Evolutionary conservation across 169 alveolate species (phyloP).

Genomic region (Eimeria acervulina): DNA sequence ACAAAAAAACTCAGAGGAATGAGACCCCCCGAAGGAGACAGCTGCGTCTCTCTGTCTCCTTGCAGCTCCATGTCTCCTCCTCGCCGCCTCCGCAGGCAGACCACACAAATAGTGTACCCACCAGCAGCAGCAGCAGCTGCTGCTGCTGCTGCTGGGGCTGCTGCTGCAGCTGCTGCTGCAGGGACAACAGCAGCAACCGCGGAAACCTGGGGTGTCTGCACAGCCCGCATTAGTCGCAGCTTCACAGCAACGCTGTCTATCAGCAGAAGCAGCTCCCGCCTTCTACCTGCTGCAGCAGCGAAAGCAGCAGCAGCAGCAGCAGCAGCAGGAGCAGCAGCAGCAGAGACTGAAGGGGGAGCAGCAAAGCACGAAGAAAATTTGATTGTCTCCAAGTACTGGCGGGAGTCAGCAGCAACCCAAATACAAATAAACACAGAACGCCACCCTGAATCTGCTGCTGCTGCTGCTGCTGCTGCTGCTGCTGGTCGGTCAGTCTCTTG

Average conservation of each 20-base stretch:
- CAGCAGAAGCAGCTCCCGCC: neutral
- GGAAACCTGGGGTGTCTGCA: neutral
- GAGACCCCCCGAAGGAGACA: neutral
- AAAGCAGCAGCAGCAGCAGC: constrained; percentile 19
- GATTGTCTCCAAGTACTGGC: neutral
- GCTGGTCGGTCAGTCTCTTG: neutral
- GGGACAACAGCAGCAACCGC: neutral
- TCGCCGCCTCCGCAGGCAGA: neutral
- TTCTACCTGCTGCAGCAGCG: neutral
- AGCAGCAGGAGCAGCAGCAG: constrained; percentile 18
- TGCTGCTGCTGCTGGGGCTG: neutral
- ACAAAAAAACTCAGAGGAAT: neutral
- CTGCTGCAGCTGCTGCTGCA: neutral
- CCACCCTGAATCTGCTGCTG: neutral
- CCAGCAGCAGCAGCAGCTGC: neutral
- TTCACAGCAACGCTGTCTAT: neutral
- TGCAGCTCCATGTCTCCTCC: neutral
- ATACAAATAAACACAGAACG: neutral
- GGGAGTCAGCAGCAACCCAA: neutral
- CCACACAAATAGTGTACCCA: neutral
- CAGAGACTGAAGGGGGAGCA: neutral
- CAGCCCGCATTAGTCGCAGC: constrained; percentile 7
- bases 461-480: neutral
- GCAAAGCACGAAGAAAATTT: neutral
- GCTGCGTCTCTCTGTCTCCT: neutral